Base-by-base conservation (phyloP, 2,329 filamentous ascomycete species). In the Neopestalotiopsis sp. region DNA sequence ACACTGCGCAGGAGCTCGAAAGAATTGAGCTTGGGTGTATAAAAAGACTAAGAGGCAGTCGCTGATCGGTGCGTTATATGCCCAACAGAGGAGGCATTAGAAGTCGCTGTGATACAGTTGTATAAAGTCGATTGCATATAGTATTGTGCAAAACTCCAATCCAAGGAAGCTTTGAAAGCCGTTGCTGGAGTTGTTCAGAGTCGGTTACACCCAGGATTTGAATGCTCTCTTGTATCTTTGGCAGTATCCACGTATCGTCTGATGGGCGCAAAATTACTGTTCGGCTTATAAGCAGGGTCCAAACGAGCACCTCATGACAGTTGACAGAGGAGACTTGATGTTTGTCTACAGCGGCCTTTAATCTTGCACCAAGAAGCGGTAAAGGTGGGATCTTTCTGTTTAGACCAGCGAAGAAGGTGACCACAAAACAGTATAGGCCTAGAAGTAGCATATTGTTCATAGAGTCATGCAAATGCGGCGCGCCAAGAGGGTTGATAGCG, bases 1-100 rank as follows among this genome's bases (percentile, higher is more conserved):
- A 87, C 76, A 71, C 86, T 71, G 61, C 81, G 69, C 78, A 71
- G 12, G 75, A 83, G 20, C 65, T 87, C 34, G 83, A 86, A 65
- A 76, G 59, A 2, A 77, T 86, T 56, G 78, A 83, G 69, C 80
- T 81, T 0, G 81, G 81, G 12, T 64, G 45, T 10, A 42, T 68
- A 13, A 14, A 57, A 42, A 40, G 34, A 30, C 32, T 42, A 6
- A 13, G n/a, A 20, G 45, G 9, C 45, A 20, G 30, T 42, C 34
- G 14, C 34, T 57, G 30, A 40, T 3, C 7, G 53, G 28, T 30
- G 24, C 17, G 40, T 58, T 24, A 66, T 30, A 66, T 58, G 14
- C 24, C 49, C 20, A 57, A 24, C n/a, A 66, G 20, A 17, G 64
- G 45, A 32, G 45, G 64, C 24, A 57, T 57, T 10, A 20, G 45